phyloP scores from a whole-genome alignment of 2,329 filamentous ascomycete species.

The Tolypocladium tropicale region DNA sequence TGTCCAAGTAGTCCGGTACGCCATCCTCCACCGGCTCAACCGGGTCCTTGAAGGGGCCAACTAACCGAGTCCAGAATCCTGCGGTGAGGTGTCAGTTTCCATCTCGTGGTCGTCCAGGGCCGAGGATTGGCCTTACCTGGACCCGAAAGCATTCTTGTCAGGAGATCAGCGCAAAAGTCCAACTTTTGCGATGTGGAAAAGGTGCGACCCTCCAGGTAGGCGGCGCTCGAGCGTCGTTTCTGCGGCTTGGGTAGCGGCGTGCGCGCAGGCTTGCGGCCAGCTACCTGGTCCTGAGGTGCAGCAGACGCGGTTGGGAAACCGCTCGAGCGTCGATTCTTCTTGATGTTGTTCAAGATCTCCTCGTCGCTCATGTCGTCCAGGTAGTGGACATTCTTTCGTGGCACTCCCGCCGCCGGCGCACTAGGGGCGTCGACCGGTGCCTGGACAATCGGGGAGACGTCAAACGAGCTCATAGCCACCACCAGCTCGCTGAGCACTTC shows the following conservation, averaged over 20 bases:
- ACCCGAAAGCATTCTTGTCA: constrained; percentile 50
- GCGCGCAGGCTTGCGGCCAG: constrained; percentile 16
- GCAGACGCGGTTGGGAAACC: constrained; percentile 7
- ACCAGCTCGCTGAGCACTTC: constrained; percentile 54
- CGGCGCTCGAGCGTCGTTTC: constrained; percentile 24
- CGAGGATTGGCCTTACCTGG: constrained; percentile 32
- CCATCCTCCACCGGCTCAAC: constrained; percentile 46
- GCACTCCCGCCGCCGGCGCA: constrained; percentile 9
- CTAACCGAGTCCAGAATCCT: constrained; percentile 59
- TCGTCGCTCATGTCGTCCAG: constrained; percentile 33
- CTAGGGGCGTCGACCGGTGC: constrained; percentile 10
- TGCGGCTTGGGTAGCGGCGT: constrained; percentile 22
- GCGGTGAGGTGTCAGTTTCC: not conserved
- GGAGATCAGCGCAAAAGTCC: constrained; percentile 46
- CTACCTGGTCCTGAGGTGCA: constrained; percentile 11
- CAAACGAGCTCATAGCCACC: constrained; percentile 48
- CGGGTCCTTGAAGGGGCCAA: constrained; percentile 50
- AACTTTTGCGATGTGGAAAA: constrained; percentile 36
- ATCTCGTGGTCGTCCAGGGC: not conserved
- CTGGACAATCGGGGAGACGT: constrained; percentile 25
- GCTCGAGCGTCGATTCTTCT: constrained; percentile 32
- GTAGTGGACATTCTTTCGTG: constrained; percentile 39
- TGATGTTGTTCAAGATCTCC: constrained; percentile 19
- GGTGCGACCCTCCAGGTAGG: constrained; percentile 17
- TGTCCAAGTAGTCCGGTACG: constrained; percentile 51